Conservation (phyloP, 345 rosid species). For the Raphanus raphanistrum region DNA sequence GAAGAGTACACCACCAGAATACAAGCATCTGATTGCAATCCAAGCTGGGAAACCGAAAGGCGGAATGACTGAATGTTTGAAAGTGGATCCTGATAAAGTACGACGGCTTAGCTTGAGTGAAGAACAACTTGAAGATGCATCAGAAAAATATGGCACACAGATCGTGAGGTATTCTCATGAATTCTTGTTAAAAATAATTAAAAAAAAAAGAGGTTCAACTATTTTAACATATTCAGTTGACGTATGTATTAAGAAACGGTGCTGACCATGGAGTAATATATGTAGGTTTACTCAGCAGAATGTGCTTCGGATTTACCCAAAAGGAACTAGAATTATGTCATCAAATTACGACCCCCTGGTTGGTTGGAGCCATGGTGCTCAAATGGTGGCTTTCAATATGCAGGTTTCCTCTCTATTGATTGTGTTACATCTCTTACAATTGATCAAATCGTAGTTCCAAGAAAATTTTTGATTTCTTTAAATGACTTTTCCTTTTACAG, state of each 20-base stretch:
- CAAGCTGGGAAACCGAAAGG: slow-evolving; percentile 2
- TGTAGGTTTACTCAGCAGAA: not conserved
- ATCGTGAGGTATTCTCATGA: not conserved
- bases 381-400: slow-evolving; percentile 5
- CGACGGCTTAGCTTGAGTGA: slow-evolving; percentile 2
- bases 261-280: not conserved
- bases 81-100: slow-evolving; percentile 7
- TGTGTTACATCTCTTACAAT: not conserved
- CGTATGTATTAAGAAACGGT: not conserved
- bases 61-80: not conserved
- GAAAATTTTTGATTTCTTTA: not conserved
- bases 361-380: slow-evolving; percentile 11
- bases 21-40: slow-evolving; percentile 4
- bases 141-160: not conserved
- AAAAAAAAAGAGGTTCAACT: not conserved
- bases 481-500: not conserved
- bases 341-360: not conserved
- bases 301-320: not conserved
- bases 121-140: slow-evolving; percentile 1
- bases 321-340: slow-evolving; percentile 1
- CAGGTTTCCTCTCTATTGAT: not conserved
- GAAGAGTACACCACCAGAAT: slow-evolving; percentile 35
- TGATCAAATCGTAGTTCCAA: not conserved
- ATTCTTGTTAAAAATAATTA: not conserved
- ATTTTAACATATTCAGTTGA: not conserved